Evolutionary conservation across 164 flowering plant species (phyloP).

Genomic region (Annona cherimola): DNA sequence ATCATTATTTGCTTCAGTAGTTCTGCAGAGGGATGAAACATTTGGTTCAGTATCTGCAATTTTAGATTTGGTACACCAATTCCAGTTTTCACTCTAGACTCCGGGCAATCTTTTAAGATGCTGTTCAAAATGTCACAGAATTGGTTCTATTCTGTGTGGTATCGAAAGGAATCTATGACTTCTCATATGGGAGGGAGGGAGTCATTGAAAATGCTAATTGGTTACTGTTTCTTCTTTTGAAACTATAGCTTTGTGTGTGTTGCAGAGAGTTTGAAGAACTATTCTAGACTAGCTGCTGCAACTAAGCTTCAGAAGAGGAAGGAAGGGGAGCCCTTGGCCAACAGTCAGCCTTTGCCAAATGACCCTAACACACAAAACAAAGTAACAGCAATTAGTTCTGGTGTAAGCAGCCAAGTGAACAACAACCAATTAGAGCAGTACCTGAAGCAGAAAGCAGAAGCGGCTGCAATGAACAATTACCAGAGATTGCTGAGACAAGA

Average conservation of each 20-base stretch:
- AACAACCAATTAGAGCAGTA: conserved; percentile 35
- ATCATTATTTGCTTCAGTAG: background rate
- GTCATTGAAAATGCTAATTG: background rate
- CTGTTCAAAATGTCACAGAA: too few relatives aligned
- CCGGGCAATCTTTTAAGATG: too few relatives aligned
- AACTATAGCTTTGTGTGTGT: background rate
- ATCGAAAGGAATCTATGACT: too few relatives aligned
- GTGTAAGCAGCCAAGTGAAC: conserved; percentile 39
- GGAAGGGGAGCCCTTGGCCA: conserved; percentile 61
- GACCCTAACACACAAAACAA: conserved; percentile 54
- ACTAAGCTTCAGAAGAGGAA: conserved; percentile 59
- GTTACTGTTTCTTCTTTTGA: background rate
- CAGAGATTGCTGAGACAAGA: conserved; percentile 68
- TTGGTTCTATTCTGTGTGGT: too few relatives aligned
- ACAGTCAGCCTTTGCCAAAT: conserved; percentile 50
- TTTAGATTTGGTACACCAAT: too few relatives aligned
- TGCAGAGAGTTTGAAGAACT: conserved; percentile 85
- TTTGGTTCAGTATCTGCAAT: too few relatives aligned
- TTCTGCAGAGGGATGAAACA: background rate
- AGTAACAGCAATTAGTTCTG: conserved; percentile 58
- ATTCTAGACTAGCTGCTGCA: conserved; percentile 51
- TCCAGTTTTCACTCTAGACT: too few relatives aligned
- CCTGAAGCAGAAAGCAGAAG: conserved; percentile 43
- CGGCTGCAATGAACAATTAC: conserved; percentile 58
- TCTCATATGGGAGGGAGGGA: too few relatives aligned